phyloP scores from a whole-genome alignment of 2,329 filamentous ascomycete species.

The Aspergillus tubingensis region DNA sequence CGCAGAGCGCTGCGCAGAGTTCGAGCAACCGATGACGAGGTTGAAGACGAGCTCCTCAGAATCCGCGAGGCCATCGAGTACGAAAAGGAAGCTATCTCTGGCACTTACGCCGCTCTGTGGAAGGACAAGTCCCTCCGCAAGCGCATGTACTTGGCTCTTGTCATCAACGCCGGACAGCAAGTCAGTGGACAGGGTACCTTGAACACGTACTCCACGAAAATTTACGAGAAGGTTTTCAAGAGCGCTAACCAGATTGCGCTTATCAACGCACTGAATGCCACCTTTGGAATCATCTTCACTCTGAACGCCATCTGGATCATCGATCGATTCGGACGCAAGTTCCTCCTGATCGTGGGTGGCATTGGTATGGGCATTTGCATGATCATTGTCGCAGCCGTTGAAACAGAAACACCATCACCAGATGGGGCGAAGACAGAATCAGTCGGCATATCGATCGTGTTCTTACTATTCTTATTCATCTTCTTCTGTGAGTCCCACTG shows the following conservation, averaged over 20 bases:
- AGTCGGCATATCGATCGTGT: slow-evolving; percentile 68
- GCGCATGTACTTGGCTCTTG: slow-evolving; percentile 64
- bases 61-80: slow-evolving; percentile 71
- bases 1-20: slow-evolving; percentile 60
- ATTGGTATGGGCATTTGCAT: slow-evolving; percentile 71
- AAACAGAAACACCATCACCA: slow-evolving; percentile 58
- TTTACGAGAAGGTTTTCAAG: slow-evolving; percentile 71
- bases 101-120: slow-evolving; percentile 66
- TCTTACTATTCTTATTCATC: slow-evolving; percentile 67
- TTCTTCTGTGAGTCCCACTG: slow-evolving; percentile 39
- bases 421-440: slow-evolving; percentile 58
- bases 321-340: slow-evolving; percentile 69
- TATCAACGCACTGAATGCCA: slow-evolving; percentile 74
- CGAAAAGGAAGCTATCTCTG: slow-evolving; percentile 68
- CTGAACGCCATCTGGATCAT: slow-evolving; percentile 73
- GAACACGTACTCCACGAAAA: slow-evolving; percentile 72
- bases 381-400: slow-evolving; percentile 63
- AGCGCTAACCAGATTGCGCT: slow-evolving; percentile 63
- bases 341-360: slow-evolving; percentile 68
- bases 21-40: slow-evolving; percentile 64
- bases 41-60: slow-evolving; percentile 65
- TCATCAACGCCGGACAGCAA: slow-evolving; percentile 71
- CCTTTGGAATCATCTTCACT: slow-evolving; percentile 71
- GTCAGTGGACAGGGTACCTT: slow-evolving; percentile 72
- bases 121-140: slow-evolving; percentile 69